phyloP scores from a whole-genome alignment of 768 basidiomycete genomes.

The Leccinum sublutescens region DNA sequence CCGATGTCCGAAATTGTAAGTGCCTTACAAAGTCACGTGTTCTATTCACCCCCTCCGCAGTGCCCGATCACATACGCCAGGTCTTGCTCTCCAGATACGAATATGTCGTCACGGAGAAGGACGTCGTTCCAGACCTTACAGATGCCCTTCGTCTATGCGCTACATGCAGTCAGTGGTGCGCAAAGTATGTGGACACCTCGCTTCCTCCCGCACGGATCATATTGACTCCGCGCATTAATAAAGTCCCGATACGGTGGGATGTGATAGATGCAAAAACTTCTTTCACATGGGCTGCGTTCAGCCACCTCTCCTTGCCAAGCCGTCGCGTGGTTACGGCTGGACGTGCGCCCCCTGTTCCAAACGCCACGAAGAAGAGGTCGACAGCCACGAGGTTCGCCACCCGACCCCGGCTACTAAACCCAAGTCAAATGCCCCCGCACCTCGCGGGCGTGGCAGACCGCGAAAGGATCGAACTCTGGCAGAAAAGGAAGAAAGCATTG shows the following conservation, averaged over 20 bases:
- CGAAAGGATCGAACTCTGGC: slow-evolving; percentile 71
- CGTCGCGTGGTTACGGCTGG: slow-evolving; percentile 96
- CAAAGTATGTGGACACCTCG: slow-evolving; percentile 56
- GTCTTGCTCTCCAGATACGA: slow-evolving; percentile 82
- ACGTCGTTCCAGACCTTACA: slow-evolving; percentile 86
- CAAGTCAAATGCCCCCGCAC: slow-evolving; percentile 71
- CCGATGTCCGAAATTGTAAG: slow-evolving; percentile 87
- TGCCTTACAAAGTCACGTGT: slow-evolving; percentile 22
- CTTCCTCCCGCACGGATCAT: slow-evolving; percentile 15
- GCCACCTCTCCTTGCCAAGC: slow-evolving; percentile 87
- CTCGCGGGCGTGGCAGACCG: slow-evolving; percentile 71
- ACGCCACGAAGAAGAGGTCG: slow-evolving; percentile 82
- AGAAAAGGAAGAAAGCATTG: slow-evolving; percentile 73
- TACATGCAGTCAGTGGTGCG: slow-evolving; percentile 85
- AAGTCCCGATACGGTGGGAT: slow-evolving; percentile 83
- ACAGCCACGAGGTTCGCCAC: slow-evolving; percentile 68
- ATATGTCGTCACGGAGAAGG: slow-evolving; percentile 94
- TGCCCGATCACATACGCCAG: slow-evolving; percentile 78
- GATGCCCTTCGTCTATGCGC: slow-evolving; percentile 83
- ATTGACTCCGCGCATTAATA: slow-evolving; percentile 25
- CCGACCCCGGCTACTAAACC: slow-evolving; percentile 51
- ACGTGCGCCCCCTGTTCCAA: slow-evolving; percentile 92
- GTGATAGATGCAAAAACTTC: slow-evolving; percentile 87
- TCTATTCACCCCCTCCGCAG: slow-evolving; percentile 39
- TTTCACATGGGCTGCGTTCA: slow-evolving; percentile 96